phyloP scores from a whole-genome alignment of 2,329 filamentous ascomycete genomes.

The Sporothrix globosa region DNA sequence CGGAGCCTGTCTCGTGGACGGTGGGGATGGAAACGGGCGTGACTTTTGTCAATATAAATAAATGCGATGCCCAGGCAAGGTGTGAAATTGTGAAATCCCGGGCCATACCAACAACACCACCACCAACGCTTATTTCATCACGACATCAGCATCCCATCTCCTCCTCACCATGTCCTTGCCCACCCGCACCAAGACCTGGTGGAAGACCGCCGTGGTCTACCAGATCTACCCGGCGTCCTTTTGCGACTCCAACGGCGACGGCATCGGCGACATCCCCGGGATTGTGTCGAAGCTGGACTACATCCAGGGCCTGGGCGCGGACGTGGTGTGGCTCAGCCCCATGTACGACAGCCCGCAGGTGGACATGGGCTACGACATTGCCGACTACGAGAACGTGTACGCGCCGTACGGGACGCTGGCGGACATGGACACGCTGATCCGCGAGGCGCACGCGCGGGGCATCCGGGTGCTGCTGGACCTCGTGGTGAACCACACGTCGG shows the following conservation, averaged over 20 bases:
- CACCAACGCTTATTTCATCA: too few relatives aligned
- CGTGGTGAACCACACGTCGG: conserved; percentile 77
- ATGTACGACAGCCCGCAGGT: conserved; percentile 56
- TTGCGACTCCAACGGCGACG: conserved; percentile 61
- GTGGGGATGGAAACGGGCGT: too few relatives aligned
- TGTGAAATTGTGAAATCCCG: too few relatives aligned
- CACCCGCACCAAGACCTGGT: conserved; percentile 31
- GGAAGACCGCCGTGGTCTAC: conserved; percentile 37
- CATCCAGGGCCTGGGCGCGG: conserved; percentile 62
- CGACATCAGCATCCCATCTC: not conserved
- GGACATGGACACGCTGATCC: conserved; percentile 66
- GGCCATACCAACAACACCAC: too few relatives aligned
- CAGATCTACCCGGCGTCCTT: conserved; percentile 61
- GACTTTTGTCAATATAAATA: too few relatives aligned
- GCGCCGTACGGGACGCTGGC: conserved; percentile 63
- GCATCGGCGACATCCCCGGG: conserved; percentile 67
- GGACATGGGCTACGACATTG: conserved; percentile 68
- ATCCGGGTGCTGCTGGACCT: conserved; percentile 68
- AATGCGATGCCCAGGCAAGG: too few relatives aligned
- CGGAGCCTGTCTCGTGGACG: too few relatives aligned
- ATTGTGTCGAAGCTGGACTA: conserved; percentile 68
- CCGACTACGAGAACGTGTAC: conserved; percentile 62
- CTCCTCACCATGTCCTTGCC: not conserved
- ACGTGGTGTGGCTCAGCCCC: conserved; percentile 64
- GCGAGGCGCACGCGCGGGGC: conserved; percentile 60